phyloP scores from a whole-genome alignment of 352 stramenopile species.

The Pythium vanterpoolii region DNA sequence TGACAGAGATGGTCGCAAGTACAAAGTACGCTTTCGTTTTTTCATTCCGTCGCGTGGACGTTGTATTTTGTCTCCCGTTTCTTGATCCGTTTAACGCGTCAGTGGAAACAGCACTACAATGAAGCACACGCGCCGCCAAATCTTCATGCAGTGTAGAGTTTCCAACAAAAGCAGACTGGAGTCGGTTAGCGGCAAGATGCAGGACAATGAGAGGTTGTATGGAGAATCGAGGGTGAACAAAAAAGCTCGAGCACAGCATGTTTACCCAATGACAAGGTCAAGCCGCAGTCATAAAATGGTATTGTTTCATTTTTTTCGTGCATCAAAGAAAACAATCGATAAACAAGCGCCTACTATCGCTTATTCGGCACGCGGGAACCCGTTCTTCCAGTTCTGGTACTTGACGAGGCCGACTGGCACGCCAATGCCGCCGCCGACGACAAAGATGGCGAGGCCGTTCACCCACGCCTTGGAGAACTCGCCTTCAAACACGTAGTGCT shows the following conservation, averaged over 20 bases:
- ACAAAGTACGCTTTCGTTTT: neutral
- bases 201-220: too few relatives aligned
- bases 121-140: too few relatives aligned
- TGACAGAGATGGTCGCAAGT: neutral
- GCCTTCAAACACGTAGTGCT: conserved; percentile 83
- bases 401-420: conserved; percentile 63
- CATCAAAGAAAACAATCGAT: neutral
- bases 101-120: too few relatives aligned
- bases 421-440: conserved; percentile 59
- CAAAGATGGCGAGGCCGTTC: conserved; percentile 48
- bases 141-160: too few relatives aligned
- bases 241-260: too few relatives aligned
- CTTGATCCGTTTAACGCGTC: too few relatives aligned
- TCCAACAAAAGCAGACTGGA: too few relatives aligned
- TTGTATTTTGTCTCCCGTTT: neutral
- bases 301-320: neutral
- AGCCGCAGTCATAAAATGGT: too few relatives aligned
- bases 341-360: neutral
- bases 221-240: too few relatives aligned
- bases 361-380: conserved; percentile 82
- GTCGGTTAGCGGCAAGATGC: too few relatives aligned
- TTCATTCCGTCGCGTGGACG: neutral
- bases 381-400: conserved; percentile 90
- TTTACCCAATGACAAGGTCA: too few relatives aligned
- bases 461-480: conserved; percentile 78